phyloP scores from a whole-genome alignment of 108 stramenopile genomes.

The Skeletonema costatum region DNA sequence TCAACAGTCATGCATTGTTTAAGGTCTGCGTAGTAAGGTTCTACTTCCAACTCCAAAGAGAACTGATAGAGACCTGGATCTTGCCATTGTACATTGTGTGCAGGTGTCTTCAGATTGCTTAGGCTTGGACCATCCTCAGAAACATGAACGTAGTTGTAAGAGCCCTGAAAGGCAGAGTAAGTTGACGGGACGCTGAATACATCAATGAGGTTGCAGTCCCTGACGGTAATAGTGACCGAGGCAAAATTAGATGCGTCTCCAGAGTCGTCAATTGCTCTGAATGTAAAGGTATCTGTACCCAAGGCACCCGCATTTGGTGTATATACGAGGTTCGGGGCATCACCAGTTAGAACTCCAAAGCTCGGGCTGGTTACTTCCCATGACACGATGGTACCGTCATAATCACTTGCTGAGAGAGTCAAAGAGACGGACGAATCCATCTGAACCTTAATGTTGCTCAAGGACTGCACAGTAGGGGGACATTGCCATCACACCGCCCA shows the following conservation, averaged over 20 bases:
- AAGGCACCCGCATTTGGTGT: constrained; percentile 16
- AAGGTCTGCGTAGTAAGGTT: constrained; percentile 28
- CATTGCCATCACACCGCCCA: constrained; percentile 27
- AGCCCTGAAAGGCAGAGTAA: neutral
- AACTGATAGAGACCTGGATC: constrained; percentile 26
- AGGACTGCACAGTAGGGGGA: neutral
- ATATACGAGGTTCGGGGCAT: constrained; percentile 20
- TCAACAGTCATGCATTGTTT: constrained; percentile 14
- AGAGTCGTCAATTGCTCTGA: constrained; percentile 12
- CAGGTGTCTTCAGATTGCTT: constrained; percentile 13
- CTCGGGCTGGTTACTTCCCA: constrained; percentile 14
- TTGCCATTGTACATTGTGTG: constrained; percentile 21
- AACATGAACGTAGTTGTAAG: constrained; percentile 27
- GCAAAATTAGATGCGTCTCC: constrained; percentile 12
- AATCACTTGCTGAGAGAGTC: constrained; percentile 18
- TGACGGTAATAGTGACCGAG: constrained; percentile 5
- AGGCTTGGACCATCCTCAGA: constrained; percentile 30
- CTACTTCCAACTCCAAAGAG: constrained; percentile 7
- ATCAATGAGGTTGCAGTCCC: constrained; percentile 20
- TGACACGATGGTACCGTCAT: constrained; percentile 15
- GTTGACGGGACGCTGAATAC: constrained; percentile 19
- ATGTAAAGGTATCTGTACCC: constrained; percentile 18
- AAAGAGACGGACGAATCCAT: constrained; percentile 13
- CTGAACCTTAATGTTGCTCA: neutral
- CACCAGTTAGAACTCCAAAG: constrained; percentile 8